A percentile compares a stretch with the other conserved stretches of the same genome.
phyloP scores from a whole-genome alignment of 202 grass and related monocot species.

The Elaeis oleifera region DNA sequence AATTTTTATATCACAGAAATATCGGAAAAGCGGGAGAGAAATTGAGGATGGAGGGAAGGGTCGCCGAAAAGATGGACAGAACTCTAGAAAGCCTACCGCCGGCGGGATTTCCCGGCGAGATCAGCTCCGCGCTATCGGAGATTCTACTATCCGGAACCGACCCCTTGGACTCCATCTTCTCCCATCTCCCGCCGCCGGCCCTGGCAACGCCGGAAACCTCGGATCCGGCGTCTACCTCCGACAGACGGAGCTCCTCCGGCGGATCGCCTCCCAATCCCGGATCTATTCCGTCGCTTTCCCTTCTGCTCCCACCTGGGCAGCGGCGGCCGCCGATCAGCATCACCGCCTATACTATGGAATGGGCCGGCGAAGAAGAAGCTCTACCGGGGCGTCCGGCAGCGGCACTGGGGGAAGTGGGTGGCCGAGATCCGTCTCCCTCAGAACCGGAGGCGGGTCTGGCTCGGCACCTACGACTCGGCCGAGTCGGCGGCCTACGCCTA shows the following conservation, averaged over 20 bases:
- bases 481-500: not conserved
- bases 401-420: too few relatives aligned
- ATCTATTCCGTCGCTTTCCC: too few relatives aligned
- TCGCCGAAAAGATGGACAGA: not conserved
- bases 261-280: not conserved
- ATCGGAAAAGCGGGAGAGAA: not conserved
- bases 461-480: too few relatives aligned
- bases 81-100: not conserved
- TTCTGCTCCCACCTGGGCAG: too few relatives aligned
- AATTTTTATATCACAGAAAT: not conserved
- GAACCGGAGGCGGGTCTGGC: too few relatives aligned
- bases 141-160: not conserved
- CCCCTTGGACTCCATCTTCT: slow-evolving; percentile 6
- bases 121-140: not conserved
- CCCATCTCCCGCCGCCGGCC: not conserved
- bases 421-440: too few relatives aligned
- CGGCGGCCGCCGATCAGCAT: too few relatives aligned
- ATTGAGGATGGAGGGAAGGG: not conserved
- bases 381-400: too few relatives aligned
- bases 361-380: too few relatives aligned
- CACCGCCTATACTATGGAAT: too few relatives aligned
- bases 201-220: not conserved
- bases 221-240: slow-evolving; percentile 3
- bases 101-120: not conserved
- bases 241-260: slow-evolving; percentile 11